A percentile compares a stretch with the other conserved stretches of the same genome.
Evolutionary conservation across 2,329 filamentous ascomycete species (phyloP).

Genomic region (Colletotrichum higginsianum): DNA sequence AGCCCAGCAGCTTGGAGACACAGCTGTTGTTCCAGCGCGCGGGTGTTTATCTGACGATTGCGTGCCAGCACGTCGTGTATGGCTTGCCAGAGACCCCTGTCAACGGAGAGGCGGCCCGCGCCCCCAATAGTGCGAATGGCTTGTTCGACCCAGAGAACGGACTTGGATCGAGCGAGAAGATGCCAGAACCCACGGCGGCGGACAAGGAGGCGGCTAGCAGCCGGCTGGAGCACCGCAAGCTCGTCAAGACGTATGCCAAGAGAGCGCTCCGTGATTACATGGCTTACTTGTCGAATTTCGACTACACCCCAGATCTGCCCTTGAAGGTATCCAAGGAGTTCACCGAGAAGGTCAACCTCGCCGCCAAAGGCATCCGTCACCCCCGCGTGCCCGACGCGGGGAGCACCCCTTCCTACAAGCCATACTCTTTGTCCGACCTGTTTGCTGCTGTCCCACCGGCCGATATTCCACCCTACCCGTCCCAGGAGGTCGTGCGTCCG

Average conservation of each 20-base stretch:
- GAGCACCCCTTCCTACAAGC: slow-evolving; percentile 52
- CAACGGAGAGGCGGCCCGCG: slow-evolving; percentile 24
- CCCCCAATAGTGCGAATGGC: slow-evolving; percentile 11
- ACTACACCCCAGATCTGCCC: slow-evolving; percentile 82
- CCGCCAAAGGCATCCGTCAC: slow-evolving; percentile 63
- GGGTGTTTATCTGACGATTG: slow-evolving; percentile 79
- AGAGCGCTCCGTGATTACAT: slow-evolving; percentile 82
- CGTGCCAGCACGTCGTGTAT: slow-evolving; percentile 74
- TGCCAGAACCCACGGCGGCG: slow-evolving; percentile 52
- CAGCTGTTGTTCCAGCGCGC: slow-evolving; percentile 85
- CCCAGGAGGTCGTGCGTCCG: slow-evolving; percentile 54
- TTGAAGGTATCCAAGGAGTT: slow-evolving; percentile 71
- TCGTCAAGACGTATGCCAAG: slow-evolving; percentile 82
- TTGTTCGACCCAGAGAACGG: slow-evolving; percentile 5
- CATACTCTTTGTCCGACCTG: slow-evolving; percentile 71
- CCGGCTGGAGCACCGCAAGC: slow-evolving; percentile 69
- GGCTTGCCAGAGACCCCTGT: slow-evolving; percentile 59
- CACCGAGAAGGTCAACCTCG: slow-evolving; percentile 69
- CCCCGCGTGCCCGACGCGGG: slow-evolving; percentile 47
- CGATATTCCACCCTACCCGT: slow-evolving; percentile 78
- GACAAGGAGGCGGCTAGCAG: slow-evolving; percentile 60
- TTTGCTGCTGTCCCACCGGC: slow-evolving; percentile 78
- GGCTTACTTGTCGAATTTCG: slow-evolving; percentile 79
- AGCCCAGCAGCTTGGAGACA: slow-evolving; percentile 81
- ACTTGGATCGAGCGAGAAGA: slow-evolving; percentile 11